Evolutionary conservation across 257 asterid species (phyloP).

Genomic region (Plantago ovata): DNA sequence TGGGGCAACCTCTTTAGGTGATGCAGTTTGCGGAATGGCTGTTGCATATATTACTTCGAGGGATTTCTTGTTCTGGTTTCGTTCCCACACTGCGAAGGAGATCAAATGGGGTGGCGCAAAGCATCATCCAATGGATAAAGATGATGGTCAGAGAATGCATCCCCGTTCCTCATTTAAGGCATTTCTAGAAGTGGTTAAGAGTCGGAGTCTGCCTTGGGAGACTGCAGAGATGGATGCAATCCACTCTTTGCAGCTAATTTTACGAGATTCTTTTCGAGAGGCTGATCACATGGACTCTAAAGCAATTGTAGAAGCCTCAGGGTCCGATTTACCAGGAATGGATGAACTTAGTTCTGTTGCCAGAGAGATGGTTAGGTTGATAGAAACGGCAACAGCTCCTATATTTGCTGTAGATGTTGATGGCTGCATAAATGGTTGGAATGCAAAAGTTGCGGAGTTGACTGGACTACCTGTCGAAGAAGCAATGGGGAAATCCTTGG

Average conservation of each 20-base stretch:
- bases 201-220: constrained; percentile 91
- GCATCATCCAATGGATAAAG: constrained; percentile 83
- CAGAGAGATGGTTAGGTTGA: constrained; percentile 63
- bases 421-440: constrained; percentile 61
- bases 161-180: constrained; percentile 91
- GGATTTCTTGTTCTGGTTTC: constrained; percentile 81
- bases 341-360: constrained; percentile 64
- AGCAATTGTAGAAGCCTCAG: constrained; percentile 45
- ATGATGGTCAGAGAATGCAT: constrained; percentile 80
- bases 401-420: constrained; percentile 56
- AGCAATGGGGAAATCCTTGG: constrained; percentile 57
- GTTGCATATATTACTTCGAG: constrained; percentile 64
- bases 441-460: constrained; percentile 55
- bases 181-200: constrained; percentile 85
- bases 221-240: constrained; percentile 89
- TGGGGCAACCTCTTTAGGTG: constrained; percentile 65
- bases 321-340: constrained; percentile 46
- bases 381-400: constrained; percentile 74
- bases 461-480: constrained; percentile 50
- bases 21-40: constrained; percentile 85
- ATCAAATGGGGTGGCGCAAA: constrained; percentile 93
- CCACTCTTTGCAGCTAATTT: constrained; percentile 80
- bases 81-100: constrained; percentile 80
- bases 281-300: constrained; percentile 47
- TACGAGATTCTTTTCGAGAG: constrained; percentile 64